Conservation (phyloP, 768 basidiomycete species). For the Filobasidium wieringae region DNA sequence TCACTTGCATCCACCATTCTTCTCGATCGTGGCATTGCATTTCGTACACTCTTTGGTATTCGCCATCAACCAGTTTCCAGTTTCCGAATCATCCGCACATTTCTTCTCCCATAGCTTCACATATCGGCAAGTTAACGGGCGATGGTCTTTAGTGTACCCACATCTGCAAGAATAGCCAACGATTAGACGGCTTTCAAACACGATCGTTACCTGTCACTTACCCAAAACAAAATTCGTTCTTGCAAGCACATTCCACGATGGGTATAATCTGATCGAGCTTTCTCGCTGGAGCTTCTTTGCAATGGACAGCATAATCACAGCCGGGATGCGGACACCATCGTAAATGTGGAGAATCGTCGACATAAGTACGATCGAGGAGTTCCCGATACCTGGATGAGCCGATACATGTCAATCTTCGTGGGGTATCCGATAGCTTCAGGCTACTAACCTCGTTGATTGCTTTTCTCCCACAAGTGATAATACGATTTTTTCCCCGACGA, state of each 20-base stretch:
- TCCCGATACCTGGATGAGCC: constrained; percentile 57
- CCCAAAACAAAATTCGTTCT: constrained; percentile 87
- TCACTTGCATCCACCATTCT: constrained; percentile 99
- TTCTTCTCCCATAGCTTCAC: constrained; percentile 93
- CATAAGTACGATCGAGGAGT: constrained; percentile 79
- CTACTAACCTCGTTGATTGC: constrained; percentile 37
- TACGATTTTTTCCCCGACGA: constrained; percentile 19
- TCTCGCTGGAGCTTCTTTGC: constrained; percentile 66
- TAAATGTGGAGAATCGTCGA: constrained; percentile 65
- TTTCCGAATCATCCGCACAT: constrained; percentile 94
- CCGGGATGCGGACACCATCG: constrained; percentile 92
- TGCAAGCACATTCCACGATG: constrained; percentile 70
- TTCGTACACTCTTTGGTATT: constrained; percentile 97
- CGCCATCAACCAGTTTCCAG: constrained; percentile 98
- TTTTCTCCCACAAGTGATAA: constrained; percentile 33
- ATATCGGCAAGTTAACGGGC: constrained; percentile 77
- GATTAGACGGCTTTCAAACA: not conserved
- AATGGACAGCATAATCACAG: constrained; percentile 89
- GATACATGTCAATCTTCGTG: too few species aligned
- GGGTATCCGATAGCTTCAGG: too few species aligned
- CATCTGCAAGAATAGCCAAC: constrained; percentile 42
- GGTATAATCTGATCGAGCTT: constrained; percentile 71
- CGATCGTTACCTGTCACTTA: constrained; percentile 5
- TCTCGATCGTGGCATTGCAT: constrained; percentile 97
- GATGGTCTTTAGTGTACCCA: constrained; percentile 71